These are phyloP conservation scores for Rubus idaeus DNA, from an alignment of 306 rosid genomes.

Conservation along the genomic window DNA sequence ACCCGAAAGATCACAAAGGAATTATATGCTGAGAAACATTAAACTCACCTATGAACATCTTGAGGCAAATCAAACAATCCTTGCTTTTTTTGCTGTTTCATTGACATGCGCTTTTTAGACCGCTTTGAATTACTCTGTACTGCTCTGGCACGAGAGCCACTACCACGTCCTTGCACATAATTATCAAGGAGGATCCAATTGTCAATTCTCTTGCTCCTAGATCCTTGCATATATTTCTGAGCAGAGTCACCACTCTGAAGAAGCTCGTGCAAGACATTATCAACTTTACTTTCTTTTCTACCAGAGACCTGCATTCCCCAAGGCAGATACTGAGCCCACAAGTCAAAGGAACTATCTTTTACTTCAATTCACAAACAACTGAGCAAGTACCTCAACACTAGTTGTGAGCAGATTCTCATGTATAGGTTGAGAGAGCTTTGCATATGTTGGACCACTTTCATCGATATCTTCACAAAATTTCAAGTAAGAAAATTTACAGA, in stretches of 20 bases:
- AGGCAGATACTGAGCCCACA: slow-evolving; percentile 15
- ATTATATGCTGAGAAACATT: slow-evolving; percentile 14
- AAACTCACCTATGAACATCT: slow-evolving; percentile 61
- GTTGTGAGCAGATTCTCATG: slow-evolving; percentile 54
- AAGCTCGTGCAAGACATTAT: slow-evolving; percentile 55
- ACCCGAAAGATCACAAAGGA: neutral
- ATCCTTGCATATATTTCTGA: slow-evolving; percentile 70
- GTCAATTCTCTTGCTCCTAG: slow-evolving; percentile 60
- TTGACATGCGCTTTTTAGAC: slow-evolving; percentile 71
- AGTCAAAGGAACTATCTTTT: neutral
- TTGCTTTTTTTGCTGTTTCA: slow-evolving; percentile 62
- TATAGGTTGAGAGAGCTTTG: slow-evolving; percentile 45
- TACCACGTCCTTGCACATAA: slow-evolving; percentile 44
- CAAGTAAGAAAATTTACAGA: neutral
- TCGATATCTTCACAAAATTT: slow-evolving; percentile 49
- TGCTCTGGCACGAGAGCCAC: slow-evolving; percentile 52
- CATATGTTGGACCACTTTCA: slow-evolving; percentile 50
- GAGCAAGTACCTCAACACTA: slow-evolving; percentile 43
- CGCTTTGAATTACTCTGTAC: slow-evolving; percentile 66
- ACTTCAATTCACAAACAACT: neutral
- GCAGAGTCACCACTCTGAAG: slow-evolving; percentile 68
- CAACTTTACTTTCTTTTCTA: slow-evolving; percentile 46
- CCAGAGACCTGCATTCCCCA: slow-evolving; percentile 47
- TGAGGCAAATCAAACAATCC: slow-evolving; percentile 63
- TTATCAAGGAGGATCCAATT: slow-evolving; percentile 77